Evolutionary conservation across 2,329 filamentous ascomycete species (phyloP).

Genomic region (Drechmeria coniospora): DNA sequence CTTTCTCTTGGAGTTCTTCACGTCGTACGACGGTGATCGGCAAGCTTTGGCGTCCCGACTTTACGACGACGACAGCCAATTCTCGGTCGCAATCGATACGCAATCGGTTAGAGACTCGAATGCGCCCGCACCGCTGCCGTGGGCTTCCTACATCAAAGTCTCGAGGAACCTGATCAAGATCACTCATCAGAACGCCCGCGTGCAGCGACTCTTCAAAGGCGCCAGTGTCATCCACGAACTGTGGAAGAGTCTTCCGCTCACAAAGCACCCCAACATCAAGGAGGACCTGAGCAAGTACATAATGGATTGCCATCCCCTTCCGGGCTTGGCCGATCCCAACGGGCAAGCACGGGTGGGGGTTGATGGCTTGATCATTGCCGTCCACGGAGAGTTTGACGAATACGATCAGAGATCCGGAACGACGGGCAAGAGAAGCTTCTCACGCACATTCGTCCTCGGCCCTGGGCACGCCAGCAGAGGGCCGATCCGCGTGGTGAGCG

Average conservation of each 20-base stretch:
- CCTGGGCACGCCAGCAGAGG: constrained; percentile 51
- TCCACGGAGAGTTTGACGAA: constrained; percentile 80
- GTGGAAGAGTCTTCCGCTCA: constrained; percentile 57
- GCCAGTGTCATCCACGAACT: constrained; percentile 46
- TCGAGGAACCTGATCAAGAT: constrained; percentile 68
- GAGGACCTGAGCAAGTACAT: constrained; percentile 58
- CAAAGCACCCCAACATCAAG: constrained; percentile 57
- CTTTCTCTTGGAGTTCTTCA: constrained; percentile 62
- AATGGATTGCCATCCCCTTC: constrained; percentile 64
- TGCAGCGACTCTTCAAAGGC: constrained; percentile 52
- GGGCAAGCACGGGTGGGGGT: constrained; percentile 50
- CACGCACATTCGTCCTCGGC: constrained; percentile 64
- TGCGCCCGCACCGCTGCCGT: constrained; percentile 34
- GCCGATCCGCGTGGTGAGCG: constrained; percentile 60
- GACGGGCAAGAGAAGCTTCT: constrained; percentile 60
- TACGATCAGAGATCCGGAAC: constrained; percentile 39
- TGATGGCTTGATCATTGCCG: constrained; percentile 59
- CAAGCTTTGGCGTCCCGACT: constrained; percentile 44
- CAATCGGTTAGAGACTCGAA: constrained; percentile 32
- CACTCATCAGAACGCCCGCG: constrained; percentile 40
- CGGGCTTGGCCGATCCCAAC: constrained; percentile 54
- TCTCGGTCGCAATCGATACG: constrained; percentile 61
- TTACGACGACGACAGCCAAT: constrained; percentile 63
- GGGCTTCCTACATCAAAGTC: constrained; percentile 60
- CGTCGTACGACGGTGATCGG: constrained; percentile 58